These are phyloP conservation scores for Rhamnella rubrinervis DNA, from an alignment of 331 rosid genomes.

Conservation along the genomic window DNA sequence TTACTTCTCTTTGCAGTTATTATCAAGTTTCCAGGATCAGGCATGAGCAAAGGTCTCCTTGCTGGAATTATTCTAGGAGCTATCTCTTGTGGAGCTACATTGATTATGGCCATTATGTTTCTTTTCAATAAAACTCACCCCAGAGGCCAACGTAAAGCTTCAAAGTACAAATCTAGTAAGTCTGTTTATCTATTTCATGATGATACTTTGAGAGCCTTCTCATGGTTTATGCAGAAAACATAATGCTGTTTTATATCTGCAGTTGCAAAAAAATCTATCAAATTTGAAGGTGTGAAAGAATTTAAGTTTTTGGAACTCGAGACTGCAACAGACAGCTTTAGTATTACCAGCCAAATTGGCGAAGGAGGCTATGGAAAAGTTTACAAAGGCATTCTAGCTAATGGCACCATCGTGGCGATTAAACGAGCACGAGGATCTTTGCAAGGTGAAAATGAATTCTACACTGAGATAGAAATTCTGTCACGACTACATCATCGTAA, in stretches of 20 bases:
- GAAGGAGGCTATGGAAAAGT: slow-evolving; percentile 97
- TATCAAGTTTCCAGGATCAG: not conserved
- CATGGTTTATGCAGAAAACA: too few relatives aligned
- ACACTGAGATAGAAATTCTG: slow-evolving; percentile 81
- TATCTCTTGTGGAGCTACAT: not conserved
- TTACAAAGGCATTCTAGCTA: slow-evolving; percentile 68
- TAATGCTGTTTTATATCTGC: slow-evolving; percentile 4
- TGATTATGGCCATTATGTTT: not conserved
- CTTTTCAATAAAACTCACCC: not conserved
- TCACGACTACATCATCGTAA: slow-evolving; percentile 94
- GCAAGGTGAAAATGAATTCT: slow-evolving; percentile 92
- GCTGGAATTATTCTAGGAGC: slow-evolving; percentile 14
- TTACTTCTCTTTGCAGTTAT: not conserved
- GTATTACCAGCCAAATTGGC: slow-evolving; percentile 57
- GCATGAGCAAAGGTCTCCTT: slow-evolving; percentile 4
- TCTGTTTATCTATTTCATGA: not conserved
- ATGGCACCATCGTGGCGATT: slow-evolving; percentile 74
- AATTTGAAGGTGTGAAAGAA: slow-evolving; percentile 65
- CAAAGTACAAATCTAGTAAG: not conserved
- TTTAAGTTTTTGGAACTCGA: slow-evolving; percentile 63
- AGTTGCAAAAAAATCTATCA: slow-evolving; percentile 55
- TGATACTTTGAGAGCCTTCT: not conserved
- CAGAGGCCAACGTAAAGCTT: not conserved
- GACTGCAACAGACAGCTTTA: slow-evolving; percentile 61
- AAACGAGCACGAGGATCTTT: slow-evolving; percentile 93